These are phyloP conservation scores for Trypanosoma melophagium DNA, from an alignment of 208 protist genomes.

Conservation along the genomic window DNA sequence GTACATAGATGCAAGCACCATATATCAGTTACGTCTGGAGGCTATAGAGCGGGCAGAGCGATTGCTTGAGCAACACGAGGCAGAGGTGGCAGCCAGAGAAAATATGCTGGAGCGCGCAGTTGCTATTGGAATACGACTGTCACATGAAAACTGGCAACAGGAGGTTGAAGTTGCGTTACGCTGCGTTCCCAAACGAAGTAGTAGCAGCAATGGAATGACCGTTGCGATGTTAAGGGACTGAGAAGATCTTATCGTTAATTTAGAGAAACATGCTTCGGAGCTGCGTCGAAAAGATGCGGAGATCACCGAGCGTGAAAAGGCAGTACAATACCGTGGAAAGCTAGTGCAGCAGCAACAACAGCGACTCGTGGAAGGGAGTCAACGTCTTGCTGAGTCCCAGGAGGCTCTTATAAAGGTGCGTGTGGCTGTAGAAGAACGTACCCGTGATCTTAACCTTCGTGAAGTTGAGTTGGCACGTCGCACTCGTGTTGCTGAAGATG, in stretches of 20 bases:
- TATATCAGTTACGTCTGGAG: conserved; percentile 2
- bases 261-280: conserved; percentile 9
- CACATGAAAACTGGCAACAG: conserved; percentile 4
- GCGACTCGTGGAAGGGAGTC: neutral
- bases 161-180: neutral
- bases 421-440: conserved; percentile 12
- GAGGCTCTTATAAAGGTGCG: neutral
- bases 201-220: too few relatives aligned
- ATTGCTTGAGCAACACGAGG: conserved; percentile 3
- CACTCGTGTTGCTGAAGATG: neutral
- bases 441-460: conserved; percentile 11
- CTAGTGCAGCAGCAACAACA: neutral
- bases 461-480: conserved; percentile 17
- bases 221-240: conserved; percentile 7
- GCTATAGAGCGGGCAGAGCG: conserved; percentile 18
- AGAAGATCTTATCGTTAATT: conserved; percentile 11
- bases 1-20: neutral
- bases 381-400: neutral
- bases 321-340: neutral
- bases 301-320: conserved; percentile 9
- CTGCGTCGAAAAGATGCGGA: conserved; percentile 11
- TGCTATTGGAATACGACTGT: neutral
- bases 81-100: conserved; percentile 6
- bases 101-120: neutral
- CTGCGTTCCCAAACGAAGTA: neutral